Conservation (phyloP, 129 eudicot species). For the Saposhnikovia divaricata region DNA sequence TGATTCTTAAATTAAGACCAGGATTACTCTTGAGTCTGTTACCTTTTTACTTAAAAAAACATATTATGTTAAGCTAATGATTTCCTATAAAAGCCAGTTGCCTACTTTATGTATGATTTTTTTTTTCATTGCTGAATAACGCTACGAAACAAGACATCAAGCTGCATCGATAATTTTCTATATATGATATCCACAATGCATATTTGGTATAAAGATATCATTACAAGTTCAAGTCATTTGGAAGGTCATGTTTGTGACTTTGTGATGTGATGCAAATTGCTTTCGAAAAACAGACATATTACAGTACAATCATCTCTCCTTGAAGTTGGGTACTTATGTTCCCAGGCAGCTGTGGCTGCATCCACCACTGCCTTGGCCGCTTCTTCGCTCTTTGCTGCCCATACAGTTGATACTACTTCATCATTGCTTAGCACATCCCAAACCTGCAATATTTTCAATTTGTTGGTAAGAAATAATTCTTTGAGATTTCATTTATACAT, state of each 20-base stretch:
- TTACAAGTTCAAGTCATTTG: neutral
- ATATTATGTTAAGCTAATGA: neutral
- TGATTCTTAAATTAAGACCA: no score
- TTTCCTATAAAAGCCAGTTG: no score
- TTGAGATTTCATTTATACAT: neutral
- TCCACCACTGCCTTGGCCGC: slow-evolving; percentile 60
- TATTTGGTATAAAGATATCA: neutral
- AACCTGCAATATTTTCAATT: slow-evolving; percentile 27
- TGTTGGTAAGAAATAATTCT: neutral
- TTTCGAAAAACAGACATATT: slow-evolving; percentile 50
- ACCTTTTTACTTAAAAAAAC: no score
- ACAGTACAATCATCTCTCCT: slow-evolving; percentile 80
- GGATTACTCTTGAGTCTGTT: no score
- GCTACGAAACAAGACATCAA: neutral
- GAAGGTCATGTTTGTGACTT: neutral
- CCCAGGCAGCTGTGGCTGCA: slow-evolving; percentile 65
- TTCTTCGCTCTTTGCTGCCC: slow-evolving; percentile 48
- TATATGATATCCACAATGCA: neutral
- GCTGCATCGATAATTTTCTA: neutral
- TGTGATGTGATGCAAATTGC: slow-evolving; percentile 12
- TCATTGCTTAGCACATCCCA: slow-evolving; percentile 92
- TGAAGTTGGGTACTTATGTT: slow-evolving; percentile 52
- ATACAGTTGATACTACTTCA: slow-evolving; percentile 46
- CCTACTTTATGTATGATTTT: neutral
- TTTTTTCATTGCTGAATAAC: neutral